Evolutionary conservation across 441 rosid species (phyloP), one percentile per base, ranked within the genome.

Genomic region (Croton setiger): DNA sequence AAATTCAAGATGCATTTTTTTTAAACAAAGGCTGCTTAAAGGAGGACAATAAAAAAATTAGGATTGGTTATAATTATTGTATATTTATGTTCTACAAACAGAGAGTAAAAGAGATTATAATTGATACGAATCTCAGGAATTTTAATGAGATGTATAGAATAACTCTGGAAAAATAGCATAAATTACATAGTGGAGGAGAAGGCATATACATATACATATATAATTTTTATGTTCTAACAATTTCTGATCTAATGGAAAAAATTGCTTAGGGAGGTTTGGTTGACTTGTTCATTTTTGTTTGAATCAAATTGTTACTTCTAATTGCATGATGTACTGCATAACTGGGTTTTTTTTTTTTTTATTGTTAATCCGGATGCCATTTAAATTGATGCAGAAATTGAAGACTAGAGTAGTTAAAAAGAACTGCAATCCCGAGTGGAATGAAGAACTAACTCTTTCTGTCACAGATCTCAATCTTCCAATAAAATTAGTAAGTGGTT

Each of bases 351-450:
- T 1, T 43, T 12, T 7, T 54, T 12, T 2, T 7, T 33, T 4
- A 33, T 7, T 20, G 35, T 21, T 9, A 23, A 0, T 13, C 52
- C 13, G 13, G 56, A 59, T 51, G 44, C 51, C 41, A 15, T 14
- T 47, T 52, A 33, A 5, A 36, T 72, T 80, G 56, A 66, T 64
- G 82, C 87, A 94, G 99, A 85, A 75, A 79, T 74, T 94, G 72
- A 94, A 88, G 80, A 94, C 97, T 37, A 67, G 80, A 58, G 93
- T 86, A 41, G 86, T 87, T 60, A 88, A 83, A 68, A 82, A 74
- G 54, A 85, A 85, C 76, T 74, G 85, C 45, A 90, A 90, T 77
- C 99, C 98, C 18, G 83, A 84, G 60, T 94, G 99, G 99, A 84
- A 90, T 43, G 97, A 94, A 64, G 90, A 90, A 48, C 80, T 94